Percentiles rank a stretch among this genome's conserved stretches.
Evolutionary conservation across 2,329 filamentous ascomycete genomes (phyloP).

Genomic region (Trichoderma atroviride): DNA sequence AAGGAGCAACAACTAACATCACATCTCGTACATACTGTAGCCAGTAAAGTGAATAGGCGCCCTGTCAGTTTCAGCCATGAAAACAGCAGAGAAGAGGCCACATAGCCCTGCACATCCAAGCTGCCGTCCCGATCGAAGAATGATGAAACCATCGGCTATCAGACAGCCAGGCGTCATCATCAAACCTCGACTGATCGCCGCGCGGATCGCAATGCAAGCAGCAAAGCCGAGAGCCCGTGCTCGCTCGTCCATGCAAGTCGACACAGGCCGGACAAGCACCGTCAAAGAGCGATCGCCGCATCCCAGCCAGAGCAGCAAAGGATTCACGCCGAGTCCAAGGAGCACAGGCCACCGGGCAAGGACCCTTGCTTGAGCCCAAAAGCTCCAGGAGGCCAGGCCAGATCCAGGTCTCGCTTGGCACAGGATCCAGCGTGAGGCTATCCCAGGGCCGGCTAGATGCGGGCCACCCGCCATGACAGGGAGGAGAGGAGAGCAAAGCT

Average conservation of each 20-base stretch:
- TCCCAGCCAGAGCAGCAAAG: constrained; percentile 16
- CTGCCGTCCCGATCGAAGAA: constrained; percentile 1
- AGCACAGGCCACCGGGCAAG: constrained; percentile 9
- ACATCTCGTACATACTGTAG: not conserved
- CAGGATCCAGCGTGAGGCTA: constrained; percentile 3
- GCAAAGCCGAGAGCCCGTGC: constrained; percentile 25
- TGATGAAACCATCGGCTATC: constrained; percentile 24
- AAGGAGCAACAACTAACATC: not conserved
- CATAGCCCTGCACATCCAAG: constrained; percentile 11
- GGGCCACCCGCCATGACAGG: constrained; percentile 21
- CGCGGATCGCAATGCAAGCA: constrained; percentile 24
- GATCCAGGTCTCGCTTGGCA: constrained; percentile 9
- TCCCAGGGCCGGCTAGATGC: constrained; percentile 21
- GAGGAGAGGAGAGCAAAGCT: not conserved
- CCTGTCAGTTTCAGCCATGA: constrained; percentile 14
- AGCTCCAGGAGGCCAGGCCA: constrained; percentile 13
- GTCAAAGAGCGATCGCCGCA: constrained; percentile 20
- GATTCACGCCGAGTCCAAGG: constrained; percentile 22
- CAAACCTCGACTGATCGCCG: constrained; percentile 17
- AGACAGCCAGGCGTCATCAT: constrained; percentile 6
- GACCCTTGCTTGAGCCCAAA: constrained; percentile 3
- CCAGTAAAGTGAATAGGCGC: not conserved
- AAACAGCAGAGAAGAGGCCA: not conserved
- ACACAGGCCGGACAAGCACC: constrained; percentile 1
- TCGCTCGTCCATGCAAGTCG: constrained; percentile 24